Evolutionary conservation across 495 filamentous ascomycete species (phyloP).

Genomic region (Aspergillus ostianus): DNA sequence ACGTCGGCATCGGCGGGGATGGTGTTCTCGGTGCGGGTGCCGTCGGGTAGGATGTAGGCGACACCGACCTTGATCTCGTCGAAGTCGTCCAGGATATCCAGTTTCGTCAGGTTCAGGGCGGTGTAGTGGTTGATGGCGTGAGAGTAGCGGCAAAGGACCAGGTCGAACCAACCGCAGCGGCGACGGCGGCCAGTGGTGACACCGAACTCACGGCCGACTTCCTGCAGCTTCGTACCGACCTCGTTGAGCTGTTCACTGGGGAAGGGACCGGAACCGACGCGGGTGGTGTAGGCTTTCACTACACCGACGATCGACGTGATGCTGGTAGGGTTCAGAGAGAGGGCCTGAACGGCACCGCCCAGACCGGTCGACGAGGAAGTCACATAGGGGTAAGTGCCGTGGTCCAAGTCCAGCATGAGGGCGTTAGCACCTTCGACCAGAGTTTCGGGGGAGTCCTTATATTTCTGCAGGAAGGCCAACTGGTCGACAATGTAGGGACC

Average conservation of each 20-base stretch:
- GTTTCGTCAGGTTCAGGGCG: conserved; percentile 80
- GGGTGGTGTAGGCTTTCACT: conserved; percentile 77
- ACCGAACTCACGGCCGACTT: conserved; percentile 66
- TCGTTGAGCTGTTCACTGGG: conserved; percentile 75
- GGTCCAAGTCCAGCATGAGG: conserved; percentile 75
- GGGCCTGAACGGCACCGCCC: conserved; percentile 74
- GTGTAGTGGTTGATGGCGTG: conserved; percentile 71
- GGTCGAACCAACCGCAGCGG: conserved; percentile 87
- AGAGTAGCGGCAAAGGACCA: conserved; percentile 81
- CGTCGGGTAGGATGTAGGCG: conserved; percentile 60
- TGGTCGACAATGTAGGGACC: conserved; percentile 67
- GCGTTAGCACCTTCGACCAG: conserved; percentile 89
- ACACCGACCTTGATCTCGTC: conserved; percentile 75
- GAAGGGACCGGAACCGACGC: conserved; percentile 80
- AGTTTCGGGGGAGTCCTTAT: conserved; percentile 59
- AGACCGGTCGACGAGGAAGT: conserved; percentile 75
- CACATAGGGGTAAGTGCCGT: conserved; percentile 82
- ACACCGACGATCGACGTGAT: conserved; percentile 74
- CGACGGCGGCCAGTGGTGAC: conserved; percentile 82
- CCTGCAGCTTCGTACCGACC: conserved; percentile 62
- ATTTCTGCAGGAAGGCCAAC: conserved; percentile 45
- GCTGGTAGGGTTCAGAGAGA: conserved; percentile 47
- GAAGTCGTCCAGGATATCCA: conserved; percentile 84
- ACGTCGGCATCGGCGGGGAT: conserved; percentile 72
- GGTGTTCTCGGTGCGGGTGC: conserved; percentile 50